Percentiles rank a stretch among this genome's conserved stretches.
Evolutionary conservation across 106 monocot genomes (phyloP).

Genomic region (Platanthera zijinensis): DNA sequence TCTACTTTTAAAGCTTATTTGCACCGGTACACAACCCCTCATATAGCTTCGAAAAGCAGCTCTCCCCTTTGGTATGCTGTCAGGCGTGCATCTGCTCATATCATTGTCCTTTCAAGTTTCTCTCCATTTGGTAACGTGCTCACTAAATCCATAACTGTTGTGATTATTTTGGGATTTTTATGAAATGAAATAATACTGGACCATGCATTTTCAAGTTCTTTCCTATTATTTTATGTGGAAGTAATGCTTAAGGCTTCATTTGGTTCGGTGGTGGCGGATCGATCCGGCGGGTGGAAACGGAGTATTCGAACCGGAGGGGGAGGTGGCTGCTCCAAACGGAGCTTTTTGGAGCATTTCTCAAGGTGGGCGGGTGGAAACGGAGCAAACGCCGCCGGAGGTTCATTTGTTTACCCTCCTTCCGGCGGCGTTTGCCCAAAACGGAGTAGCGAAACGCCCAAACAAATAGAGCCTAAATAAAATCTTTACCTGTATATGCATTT

Average conservation of each 20-base stretch:
- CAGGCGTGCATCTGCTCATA: constrained; percentile 85
- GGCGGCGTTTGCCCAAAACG: too few species aligned
- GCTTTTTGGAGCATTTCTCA: too few species aligned
- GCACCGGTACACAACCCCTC: constrained; percentile 64
- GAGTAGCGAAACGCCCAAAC: too few species aligned
- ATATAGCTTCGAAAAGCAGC: constrained; percentile 71
- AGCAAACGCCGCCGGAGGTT: too few species aligned
- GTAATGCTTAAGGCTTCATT: not conserved
- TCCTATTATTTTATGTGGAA: not conserved
- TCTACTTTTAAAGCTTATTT: constrained; percentile 64
- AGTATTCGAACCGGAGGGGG: too few species aligned
- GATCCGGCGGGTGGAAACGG: too few species aligned
- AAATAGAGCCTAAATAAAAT: too few species aligned
- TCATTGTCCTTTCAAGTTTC: constrained; percentile 95
- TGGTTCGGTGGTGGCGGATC: too few species aligned
- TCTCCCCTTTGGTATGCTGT: constrained; percentile 94
- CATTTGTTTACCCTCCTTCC: too few species aligned
- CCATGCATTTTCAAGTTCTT: not conserved
- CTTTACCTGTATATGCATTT: too few species aligned
- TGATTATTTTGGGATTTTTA: not conserved
- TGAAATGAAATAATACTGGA: not conserved
- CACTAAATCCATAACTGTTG: not conserved
- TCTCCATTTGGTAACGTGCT: constrained; percentile 81
- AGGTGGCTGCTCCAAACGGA: too few species aligned
- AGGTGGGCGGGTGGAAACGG: too few species aligned